These are phyloP conservation scores for Thinopyrum elongatum DNA, from an alignment of 176 grass and related monocot species.

Conservation along the genomic window DNA sequence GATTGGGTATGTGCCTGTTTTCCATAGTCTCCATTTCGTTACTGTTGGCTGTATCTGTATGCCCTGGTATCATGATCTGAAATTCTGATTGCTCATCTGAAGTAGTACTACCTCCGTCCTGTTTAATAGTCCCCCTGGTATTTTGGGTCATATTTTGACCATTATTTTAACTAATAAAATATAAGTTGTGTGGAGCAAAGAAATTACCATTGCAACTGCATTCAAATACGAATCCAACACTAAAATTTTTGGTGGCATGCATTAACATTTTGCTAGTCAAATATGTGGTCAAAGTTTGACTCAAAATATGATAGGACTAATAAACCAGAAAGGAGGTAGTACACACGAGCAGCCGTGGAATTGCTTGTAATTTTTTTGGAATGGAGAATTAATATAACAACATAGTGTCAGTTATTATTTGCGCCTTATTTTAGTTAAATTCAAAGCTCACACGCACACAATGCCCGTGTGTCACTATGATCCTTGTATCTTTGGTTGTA, in stretches of 20 bases:
- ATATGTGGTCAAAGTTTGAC: no score
- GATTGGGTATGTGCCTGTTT: constrained; percentile 10
- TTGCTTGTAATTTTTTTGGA: background rate
- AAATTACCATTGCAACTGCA: no score
- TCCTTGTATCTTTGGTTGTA: background rate
- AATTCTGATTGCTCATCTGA: background rate
- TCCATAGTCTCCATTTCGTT: background rate
- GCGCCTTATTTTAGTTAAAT: background rate
- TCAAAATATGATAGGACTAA: no score
- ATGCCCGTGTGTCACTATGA: background rate
- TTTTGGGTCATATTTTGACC: no score
- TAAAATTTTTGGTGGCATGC: no score
- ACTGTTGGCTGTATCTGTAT: background rate
- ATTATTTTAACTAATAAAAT: no score
- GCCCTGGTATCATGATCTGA: background rate
- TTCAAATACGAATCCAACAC: no score
- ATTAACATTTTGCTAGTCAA: no score
- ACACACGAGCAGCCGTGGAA: no score
- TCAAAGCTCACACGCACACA: background rate
- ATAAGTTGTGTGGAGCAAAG: no score
- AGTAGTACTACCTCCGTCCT: background rate
- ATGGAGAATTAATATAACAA: background rate
- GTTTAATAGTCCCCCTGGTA: no score
- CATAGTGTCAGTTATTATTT: background rate
- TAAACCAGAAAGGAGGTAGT: no score